Percentiles rank a stretch among this genome's conserved stretches.
These are phyloP conservation scores for Yarrowia bubula DNA, from an alignment of 805 yeast species.

Conservation along the genomic window DNA sequence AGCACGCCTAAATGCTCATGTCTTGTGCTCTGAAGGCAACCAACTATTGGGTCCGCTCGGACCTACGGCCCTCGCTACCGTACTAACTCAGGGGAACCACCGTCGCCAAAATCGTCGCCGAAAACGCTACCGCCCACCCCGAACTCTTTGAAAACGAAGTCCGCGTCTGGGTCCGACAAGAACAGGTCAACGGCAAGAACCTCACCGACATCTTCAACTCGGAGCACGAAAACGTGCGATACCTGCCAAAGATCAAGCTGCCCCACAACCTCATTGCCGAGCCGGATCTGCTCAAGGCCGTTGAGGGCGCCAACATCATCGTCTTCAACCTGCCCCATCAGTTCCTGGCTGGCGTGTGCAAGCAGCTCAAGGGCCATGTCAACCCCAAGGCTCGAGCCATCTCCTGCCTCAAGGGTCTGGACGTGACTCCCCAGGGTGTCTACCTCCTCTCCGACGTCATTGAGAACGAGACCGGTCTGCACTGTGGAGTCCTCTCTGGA, in stretches of 20 bases:
- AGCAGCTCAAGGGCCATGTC: slow-evolving; percentile 74
- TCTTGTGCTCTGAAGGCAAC: too few species aligned
- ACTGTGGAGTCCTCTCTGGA: slow-evolving; percentile 96
- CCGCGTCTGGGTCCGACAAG: slow-evolving; percentile 97
- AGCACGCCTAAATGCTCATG: too few species aligned
- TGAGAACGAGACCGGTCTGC: slow-evolving; percentile 74
- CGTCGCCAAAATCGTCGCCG: slow-evolving; percentile 92
- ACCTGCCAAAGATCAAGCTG: slow-evolving; percentile 81
- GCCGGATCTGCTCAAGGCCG: slow-evolving; percentile 77
- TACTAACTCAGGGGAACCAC: slow-evolving; percentile 71
- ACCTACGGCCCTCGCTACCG: neutral
- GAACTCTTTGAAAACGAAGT: slow-evolving; percentile 70
- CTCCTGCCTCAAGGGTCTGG: slow-evolving; percentile 94
- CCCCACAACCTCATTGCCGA: slow-evolving; percentile 87
- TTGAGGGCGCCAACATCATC: slow-evolving; percentile 76
- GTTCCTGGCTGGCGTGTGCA: slow-evolving; percentile 74
- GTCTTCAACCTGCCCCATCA: slow-evolving; percentile 98
- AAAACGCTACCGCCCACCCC: slow-evolving; percentile 72
- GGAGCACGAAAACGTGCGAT: slow-evolving; percentile 89
- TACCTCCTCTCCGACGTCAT: slow-evolving; percentile 77
- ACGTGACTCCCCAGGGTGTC: slow-evolving; percentile 81
- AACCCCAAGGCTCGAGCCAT: slow-evolving; percentile 75
- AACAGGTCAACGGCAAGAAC: slow-evolving; percentile 66
- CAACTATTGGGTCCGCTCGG: too few species aligned
- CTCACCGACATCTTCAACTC: slow-evolving; percentile 89